Percentiles rank a stretch among this genome's conserved stretches.
Conservation (phyloP, 345 rosid species). For the Acer yangbiense region DNA sequence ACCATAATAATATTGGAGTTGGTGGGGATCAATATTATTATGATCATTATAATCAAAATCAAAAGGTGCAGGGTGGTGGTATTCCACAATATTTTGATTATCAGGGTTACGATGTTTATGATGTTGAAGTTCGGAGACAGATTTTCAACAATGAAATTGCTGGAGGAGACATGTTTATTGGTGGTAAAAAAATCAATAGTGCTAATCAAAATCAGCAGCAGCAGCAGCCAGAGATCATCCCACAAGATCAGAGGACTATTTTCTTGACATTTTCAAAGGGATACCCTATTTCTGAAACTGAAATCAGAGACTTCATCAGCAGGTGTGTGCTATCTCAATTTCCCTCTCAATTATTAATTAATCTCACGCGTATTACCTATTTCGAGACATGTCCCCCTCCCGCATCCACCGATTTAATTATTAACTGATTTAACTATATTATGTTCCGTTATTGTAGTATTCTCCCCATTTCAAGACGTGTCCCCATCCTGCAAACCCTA, state of each 20-base stretch:
- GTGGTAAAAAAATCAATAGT: background rate
- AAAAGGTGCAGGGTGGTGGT: too few species aligned
- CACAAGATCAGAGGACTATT: constrained; percentile 52
- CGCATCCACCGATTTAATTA: too few species aligned
- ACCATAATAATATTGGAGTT: background rate
- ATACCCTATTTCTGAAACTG: constrained; percentile 57
- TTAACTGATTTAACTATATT: too few species aligned
- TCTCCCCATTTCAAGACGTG: too few species aligned
- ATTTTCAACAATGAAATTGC: constrained; percentile 13
- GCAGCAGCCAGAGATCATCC: background rate
- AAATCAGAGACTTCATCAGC: constrained; percentile 54
- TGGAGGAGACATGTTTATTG: constrained; percentile 7
- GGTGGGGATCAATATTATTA: background rate
- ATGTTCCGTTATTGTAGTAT: too few species aligned
- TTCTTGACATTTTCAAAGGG: constrained; percentile 84
- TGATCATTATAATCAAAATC: too few species aligned
- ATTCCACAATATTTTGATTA: background rate
- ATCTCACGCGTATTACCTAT: too few species aligned
- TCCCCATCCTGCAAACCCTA: too few species aligned
- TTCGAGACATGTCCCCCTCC: too few species aligned
- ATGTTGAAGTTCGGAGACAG: constrained; percentile 3
- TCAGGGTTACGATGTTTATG: constrained; percentile 3
- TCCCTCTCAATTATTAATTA: background rate
- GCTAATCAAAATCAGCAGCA: background rate
- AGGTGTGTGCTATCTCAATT: constrained; percentile 34